Conservation (phyloP, 1,284 basidiomycete species). For the Cryptococcus sp. region DNA sequence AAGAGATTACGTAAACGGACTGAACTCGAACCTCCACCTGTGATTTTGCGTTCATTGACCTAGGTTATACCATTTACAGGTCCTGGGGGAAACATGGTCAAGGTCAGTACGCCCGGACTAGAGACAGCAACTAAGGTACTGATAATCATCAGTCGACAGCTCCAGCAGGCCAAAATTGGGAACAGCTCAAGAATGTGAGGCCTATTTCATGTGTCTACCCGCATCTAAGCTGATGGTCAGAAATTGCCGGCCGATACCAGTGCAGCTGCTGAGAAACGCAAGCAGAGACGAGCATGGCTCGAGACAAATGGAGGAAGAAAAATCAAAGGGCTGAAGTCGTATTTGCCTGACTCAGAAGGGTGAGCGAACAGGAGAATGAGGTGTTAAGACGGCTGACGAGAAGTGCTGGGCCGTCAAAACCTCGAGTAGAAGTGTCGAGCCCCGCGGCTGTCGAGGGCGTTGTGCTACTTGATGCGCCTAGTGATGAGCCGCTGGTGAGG, state of each 20-base stretch:
- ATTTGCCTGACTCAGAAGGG: no score
- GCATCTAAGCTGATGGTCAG: background rate
- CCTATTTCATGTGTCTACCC: background rate
- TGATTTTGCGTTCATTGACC: no score
- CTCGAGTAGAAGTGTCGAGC: conserved; percentile 7
- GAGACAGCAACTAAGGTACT: no score
- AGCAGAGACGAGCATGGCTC: background rate
- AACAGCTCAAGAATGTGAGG: background rate
- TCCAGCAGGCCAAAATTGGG: background rate
- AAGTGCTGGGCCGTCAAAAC: conserved; percentile 11
- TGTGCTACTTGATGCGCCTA: conserved; percentile 25
- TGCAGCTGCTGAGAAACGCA: background rate
- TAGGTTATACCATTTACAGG: no score
- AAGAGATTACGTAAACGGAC: no score
- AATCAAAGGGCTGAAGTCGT: no score
- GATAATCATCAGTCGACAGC: no score
- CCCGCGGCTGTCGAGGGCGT: conserved; percentile 24
- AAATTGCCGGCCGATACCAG: background rate
- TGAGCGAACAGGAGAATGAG: no score
- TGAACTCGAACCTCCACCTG: no score
- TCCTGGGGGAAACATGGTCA: no score
- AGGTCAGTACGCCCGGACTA: no score
- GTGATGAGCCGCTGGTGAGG: conserved; percentile 24
- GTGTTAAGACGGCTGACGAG: background rate
- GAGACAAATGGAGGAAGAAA: background rate